Base-by-base conservation (phyloP, 2,329 filamentous ascomycete species). In the Diplodia intermedia region DNA sequence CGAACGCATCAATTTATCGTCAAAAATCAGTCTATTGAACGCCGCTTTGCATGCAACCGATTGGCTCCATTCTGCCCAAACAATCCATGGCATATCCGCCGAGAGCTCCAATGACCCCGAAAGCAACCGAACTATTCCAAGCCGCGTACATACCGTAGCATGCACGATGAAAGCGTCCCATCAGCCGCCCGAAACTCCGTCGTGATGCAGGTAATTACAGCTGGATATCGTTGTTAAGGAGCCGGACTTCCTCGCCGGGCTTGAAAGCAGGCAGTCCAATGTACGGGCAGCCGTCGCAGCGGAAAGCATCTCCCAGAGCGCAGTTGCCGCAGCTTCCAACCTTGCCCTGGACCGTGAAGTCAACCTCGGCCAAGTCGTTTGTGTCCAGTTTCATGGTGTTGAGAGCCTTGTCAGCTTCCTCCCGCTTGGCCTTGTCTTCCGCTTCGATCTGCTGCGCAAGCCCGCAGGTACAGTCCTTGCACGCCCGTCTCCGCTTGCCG, bases 271-370 rank as follows among this genome's bases (percentile, higher is more conserved):
- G 95, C 72, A 99, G 85, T 4, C 94, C 94, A 74, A 97, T 91
- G 77, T 95, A 97, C 1, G 94, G 94, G 75, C 90, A 92, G 2
- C 87, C 85, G 72, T 86, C 84, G 71, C 86, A 87, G 23, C 85
- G 77, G 75, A 86, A 86, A 0, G 95, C 94, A 79, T 98, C 94
- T 62, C 95, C 95, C 18, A 99, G 85, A 33, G 93, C 91, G 80
- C 95, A 98, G 81, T 94, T 97, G 33, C 93, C 93, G 79, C 95
- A 99, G 20, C 92, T 96, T 66, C 95, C 94, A 6, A 94, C 92
- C 83, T 97, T 98, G 73, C 95, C 95, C 80, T 97, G 87, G n/a
- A 98, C 92, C 0, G 95, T 99, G 77, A 99, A 98, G 80, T 99
- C 95, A 9, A 98, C 86, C 79, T 98, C 94, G 63, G 88, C 89